Evolutionary conservation across 1,139 yeast genomes (phyloP).

Genomic region (Sugiyamaella castrensis): DNA sequence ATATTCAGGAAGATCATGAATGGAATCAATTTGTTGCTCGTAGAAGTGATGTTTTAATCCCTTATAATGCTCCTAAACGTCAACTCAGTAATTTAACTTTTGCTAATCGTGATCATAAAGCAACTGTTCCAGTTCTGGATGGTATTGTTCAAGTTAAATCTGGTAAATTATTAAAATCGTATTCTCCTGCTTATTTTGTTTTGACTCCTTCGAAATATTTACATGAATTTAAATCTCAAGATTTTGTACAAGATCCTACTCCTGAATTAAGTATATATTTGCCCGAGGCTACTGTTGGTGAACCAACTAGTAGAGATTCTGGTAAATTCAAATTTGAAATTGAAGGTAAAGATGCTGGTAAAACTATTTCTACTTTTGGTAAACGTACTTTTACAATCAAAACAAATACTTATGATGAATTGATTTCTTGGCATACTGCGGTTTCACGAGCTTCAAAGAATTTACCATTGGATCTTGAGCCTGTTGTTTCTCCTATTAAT

Average conservation of each 20-base stretch:
- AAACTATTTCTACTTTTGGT: conserved; percentile 32
- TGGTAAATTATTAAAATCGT: conserved; percentile 43
- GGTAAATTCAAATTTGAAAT: conserved; percentile 45
- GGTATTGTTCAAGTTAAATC: conserved; percentile 47
- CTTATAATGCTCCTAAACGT: conserved; percentile 40
- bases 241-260: conserved; percentile 41
- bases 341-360: conserved; percentile 44
- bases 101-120: conserved; percentile 40
- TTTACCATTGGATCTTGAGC: background rate
- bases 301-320: conserved; percentile 34
- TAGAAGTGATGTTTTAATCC: conserved; percentile 36
- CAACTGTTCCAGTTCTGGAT: conserved; percentile 46
- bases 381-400: conserved; percentile 45
- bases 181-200: conserved; percentile 45
- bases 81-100: conserved; percentile 39
- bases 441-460: conserved; percentile 21
- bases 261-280: conserved; percentile 47
- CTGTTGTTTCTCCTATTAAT: background rate
- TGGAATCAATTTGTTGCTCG: conserved; percentile 44
- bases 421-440: conserved; percentile 46
- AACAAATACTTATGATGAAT: conserved; percentile 46
- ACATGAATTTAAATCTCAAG: conserved; percentile 46
- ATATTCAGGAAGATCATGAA: conserved; percentile 42
- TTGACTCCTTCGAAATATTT: conserved; percentile 46
- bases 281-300: conserved; percentile 46